Base-by-base conservation (phyloP, 257 asterid genomes). In the Knoxia roxburghii region DNA sequence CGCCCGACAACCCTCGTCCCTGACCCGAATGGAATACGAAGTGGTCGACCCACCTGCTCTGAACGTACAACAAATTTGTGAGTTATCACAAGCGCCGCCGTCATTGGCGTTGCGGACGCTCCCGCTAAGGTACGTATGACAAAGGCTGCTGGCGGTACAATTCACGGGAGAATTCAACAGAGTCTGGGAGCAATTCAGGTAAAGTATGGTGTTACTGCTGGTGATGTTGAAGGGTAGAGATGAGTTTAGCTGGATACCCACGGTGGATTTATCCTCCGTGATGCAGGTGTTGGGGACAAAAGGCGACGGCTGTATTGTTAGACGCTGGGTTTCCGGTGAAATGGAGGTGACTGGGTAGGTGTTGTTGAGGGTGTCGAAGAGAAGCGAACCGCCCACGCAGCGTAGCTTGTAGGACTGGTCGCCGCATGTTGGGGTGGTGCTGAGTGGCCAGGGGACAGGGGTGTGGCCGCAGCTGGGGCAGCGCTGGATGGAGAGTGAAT, bases 191-290 rank as follows among this genome's bases (percentile, higher is more conserved):
- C 98, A 91, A 68, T 91, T 91, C 21, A 91, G 82, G 86, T 69
- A 87, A 50, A 91, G 23, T 35, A 91, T 78, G 20, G 96, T 91
- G 88, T 89, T 91, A 74, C 95, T 83, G 68, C 89, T 66, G 45
- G 98, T 87, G 70, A 91, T 85, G 80, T 89, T 91, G 84, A 91
- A 91, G 37, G 98, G 98, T 2, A 83, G 75, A 26, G 90, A 33
- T 8, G 78, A 20, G 81, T 78, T 71, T 55, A 92, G 91, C 81
- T 84, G 95, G 71, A 92, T 70, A 49, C 98, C 97, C 69, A 68
- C 65, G 70, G 86, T 63, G 68, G 89, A 48, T 68, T 86, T 62
- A 60, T 92, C 98, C 45, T 81, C 67, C 7, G 96, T 77, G 76
- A 86, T 8, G 84, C 97, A 92, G 69, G 91, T 78, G 84, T 74